Percentiles rank a stretch among this genome's conserved stretches.
These are phyloP conservation scores for Citrus australasica DNA, from an alignment of 345 rosid genomes.

Conservation along the genomic window DNA sequence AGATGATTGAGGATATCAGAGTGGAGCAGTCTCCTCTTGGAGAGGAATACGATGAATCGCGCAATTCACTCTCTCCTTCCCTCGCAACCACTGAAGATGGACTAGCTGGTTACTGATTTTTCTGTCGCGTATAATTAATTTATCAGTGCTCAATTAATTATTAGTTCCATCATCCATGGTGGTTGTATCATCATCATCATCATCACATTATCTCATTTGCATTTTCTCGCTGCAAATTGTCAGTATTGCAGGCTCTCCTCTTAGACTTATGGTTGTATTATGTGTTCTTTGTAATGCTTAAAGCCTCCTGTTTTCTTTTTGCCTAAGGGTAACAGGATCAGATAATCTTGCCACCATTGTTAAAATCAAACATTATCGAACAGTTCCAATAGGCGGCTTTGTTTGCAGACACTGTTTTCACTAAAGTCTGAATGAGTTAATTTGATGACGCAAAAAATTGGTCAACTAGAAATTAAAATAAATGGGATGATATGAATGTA, in stretches of 20 bases:
- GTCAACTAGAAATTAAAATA: too few species aligned
- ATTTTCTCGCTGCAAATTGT: constrained; percentile 27
- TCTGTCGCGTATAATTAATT: neutral
- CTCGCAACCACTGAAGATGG: constrained; percentile 89
- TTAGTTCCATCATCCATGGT: neutral
- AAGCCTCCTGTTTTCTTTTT: neutral
- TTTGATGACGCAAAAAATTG: too few species aligned
- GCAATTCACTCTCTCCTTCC: constrained; percentile 83
- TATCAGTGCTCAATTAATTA: neutral
- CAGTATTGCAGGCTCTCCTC: neutral
- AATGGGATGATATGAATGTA: too few species aligned
- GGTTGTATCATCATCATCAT: neutral
- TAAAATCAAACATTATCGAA: neutral
- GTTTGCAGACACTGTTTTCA: too few species aligned
- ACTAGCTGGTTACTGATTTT: constrained; percentile 31
- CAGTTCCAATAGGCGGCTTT: too few species aligned
- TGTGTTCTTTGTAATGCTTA: constrained; percentile 2
- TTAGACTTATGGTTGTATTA: constrained; percentile 2
- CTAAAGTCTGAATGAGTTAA: too few species aligned
- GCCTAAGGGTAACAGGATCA: neutral
- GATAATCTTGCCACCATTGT: neutral
- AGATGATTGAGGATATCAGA: constrained; percentile 86
- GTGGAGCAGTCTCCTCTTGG: constrained; percentile 95
- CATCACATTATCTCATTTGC: constrained; percentile 11
- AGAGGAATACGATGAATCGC: constrained; percentile 89